A percentile compares a stretch with the other conserved stretches of the same genome.
Conservation (phyloP, 225 moss, liverwort and hornwort species). For the Polytrichum formosum region DNA sequence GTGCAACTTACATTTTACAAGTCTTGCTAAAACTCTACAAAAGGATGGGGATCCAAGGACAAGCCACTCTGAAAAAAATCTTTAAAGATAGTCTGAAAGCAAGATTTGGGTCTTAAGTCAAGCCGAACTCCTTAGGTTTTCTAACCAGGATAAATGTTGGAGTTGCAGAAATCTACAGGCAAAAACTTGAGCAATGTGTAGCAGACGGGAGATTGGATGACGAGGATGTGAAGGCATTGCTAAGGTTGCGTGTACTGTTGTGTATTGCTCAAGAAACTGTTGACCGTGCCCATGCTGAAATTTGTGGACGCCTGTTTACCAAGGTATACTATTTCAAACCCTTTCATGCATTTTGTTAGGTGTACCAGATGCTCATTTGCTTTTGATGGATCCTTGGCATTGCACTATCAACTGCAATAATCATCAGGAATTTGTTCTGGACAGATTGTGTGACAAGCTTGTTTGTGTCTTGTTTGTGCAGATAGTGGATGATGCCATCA, state of each 20-base stretch:
- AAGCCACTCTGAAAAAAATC: too few relatives aligned
- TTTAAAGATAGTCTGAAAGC: too few relatives aligned
- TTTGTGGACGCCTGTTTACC: slow-evolving; percentile 86
- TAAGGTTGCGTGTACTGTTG: slow-evolving; percentile 85
- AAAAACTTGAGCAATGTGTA: slow-evolving; percentile 95
- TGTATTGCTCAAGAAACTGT: slow-evolving; percentile 84
- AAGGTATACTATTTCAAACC: slow-evolving; percentile 41
- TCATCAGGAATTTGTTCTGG: too few relatives aligned
- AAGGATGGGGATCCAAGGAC: too few relatives aligned
- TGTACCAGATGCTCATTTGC: too few relatives aligned
- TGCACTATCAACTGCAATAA: too few relatives aligned
- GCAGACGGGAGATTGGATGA: slow-evolving; percentile 84
- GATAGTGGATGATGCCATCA: slow-evolving; percentile 91
- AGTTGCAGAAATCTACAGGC: slow-evolving; percentile 85
- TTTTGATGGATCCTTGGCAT: too few relatives aligned
- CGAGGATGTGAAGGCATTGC: slow-evolving; percentile 75
- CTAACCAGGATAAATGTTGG: background rate
- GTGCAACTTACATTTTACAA: too few relatives aligned
- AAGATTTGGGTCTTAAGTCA: too few relatives aligned
- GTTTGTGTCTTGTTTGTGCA: slow-evolving; percentile 24
- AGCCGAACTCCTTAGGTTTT: too few relatives aligned
- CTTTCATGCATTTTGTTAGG: too few relatives aligned
- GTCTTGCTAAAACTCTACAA: too few relatives aligned
- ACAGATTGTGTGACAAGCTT: background rate
- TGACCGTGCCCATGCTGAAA: slow-evolving; percentile 76